Conservation (phyloP, 352 stramenopile genomes). For the Pythium monospermum region DNA sequence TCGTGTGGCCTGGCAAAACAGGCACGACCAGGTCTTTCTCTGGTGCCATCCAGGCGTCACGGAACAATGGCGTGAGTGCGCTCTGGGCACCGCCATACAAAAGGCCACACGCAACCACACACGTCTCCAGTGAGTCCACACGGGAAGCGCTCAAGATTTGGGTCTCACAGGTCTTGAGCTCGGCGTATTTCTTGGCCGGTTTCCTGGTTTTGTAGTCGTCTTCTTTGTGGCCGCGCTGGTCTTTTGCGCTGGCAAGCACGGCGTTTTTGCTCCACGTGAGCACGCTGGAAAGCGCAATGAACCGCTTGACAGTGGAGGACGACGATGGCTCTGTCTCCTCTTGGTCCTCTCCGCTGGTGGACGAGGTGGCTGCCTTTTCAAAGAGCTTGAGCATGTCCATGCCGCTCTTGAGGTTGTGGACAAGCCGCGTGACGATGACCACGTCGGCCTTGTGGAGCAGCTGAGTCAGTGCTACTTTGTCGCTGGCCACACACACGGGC, state of each 20-base stretch:
- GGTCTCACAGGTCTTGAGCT: constrained; percentile 80
- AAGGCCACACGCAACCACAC: constrained; percentile 64
- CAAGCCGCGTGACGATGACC: constrained; percentile 45
- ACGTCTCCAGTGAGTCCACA: constrained; percentile 61
- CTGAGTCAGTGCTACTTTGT: constrained; percentile 43
- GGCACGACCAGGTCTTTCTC: constrained; percentile 50
- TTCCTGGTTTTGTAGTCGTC: constrained; percentile 79
- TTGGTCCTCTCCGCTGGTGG: constrained; percentile 28
- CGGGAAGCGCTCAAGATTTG: constrained; percentile 72
- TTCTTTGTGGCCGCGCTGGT: constrained; percentile 45
- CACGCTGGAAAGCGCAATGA: constrained; percentile 70
- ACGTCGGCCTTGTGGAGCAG: constrained; percentile 54
- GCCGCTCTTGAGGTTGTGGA: constrained; percentile 41
- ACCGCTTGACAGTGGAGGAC: constrained; percentile 52
- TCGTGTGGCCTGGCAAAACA: constrained; percentile 32
- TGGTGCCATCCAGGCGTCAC: constrained; percentile 68
- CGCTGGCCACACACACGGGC: constrained; percentile 40
- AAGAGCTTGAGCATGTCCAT: constrained; percentile 68
- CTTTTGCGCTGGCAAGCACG: constrained; percentile 34
- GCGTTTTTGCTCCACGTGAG: constrained; percentile 78
- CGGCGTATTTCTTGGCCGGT: constrained; percentile 55
- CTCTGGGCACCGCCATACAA: constrained; percentile 77
- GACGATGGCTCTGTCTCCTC: constrained; percentile 20
- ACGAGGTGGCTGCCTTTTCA: constrained; percentile 35
- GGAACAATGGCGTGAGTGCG: constrained; percentile 58